Evolutionary conservation across 768 basidiomycete genomes (phyloP).

Genomic region (Podaxis rugospora): DNA sequence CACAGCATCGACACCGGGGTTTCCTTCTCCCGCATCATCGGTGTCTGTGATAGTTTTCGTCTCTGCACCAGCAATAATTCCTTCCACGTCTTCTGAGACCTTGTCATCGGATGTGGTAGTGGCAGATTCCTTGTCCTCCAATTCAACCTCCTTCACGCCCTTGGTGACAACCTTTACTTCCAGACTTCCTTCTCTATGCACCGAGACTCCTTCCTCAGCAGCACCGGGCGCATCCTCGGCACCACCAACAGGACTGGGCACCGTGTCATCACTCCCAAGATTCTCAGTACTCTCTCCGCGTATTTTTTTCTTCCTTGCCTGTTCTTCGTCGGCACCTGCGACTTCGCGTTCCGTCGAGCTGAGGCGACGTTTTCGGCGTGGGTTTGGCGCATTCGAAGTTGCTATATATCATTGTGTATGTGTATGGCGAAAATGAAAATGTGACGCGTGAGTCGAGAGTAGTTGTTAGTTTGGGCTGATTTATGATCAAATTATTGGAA

Average conservation of each 20-base stretch:
- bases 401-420: slow-evolving; percentile 31
- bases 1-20: not conserved
- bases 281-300: slow-evolving; percentile 26
- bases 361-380: slow-evolving; percentile 61
- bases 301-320: slow-evolving; percentile 38
- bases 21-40: not conserved
- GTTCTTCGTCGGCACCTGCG: slow-evolving; percentile 34
- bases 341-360: slow-evolving; percentile 44
- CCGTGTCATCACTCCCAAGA: slow-evolving; percentile 19
- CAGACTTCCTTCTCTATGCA: slow-evolving; percentile 13
- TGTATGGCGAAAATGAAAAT: not conserved
- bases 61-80: not conserved
- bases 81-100: slow-evolving; percentile 35
- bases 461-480: not conserved
- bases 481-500: slow-evolving; percentile 1
- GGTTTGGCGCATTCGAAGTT: slow-evolving; percentile 70
- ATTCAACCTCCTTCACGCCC: slow-evolving; percentile 66
- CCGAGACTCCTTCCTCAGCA: slow-evolving; percentile 16
- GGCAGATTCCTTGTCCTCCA: slow-evolving; percentile 49
- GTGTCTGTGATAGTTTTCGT: not conserved
- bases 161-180: slow-evolving; percentile 35
- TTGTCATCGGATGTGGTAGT: slow-evolving; percentile 2
- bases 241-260: slow-evolving; percentile 5
- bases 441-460: slow-evolving; percentile 7
- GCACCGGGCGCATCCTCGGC: slow-evolving; percentile 11